Base-by-base conservation (phyloP, 352 stramenopile species). In the Phytophthora podocarpi region DNA sequence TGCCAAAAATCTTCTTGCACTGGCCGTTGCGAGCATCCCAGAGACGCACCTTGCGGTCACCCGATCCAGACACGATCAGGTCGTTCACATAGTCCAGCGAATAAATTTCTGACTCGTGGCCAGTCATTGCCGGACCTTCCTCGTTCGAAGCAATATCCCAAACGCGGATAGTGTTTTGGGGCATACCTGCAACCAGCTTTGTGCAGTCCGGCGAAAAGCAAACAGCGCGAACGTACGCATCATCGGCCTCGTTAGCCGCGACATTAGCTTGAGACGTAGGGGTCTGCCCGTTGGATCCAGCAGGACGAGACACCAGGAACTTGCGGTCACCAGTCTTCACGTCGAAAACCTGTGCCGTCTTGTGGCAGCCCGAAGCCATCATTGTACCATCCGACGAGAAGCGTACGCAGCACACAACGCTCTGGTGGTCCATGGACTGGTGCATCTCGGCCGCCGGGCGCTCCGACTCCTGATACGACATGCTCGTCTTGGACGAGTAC, bases 401-500 rank as follows among this genome's bases (percentile, higher is more conserved):
- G 6, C 86, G 84, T 11, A 95, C 86, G 55, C 86, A 91, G 70
- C 86, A 95, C 13, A 95, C 86, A 4, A 95, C 86, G 65, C 86
- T 95, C 53, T 95, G 86, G 66, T 95, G 86, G 67, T 95, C 84
- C 80, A 95, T 90, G n/a, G 84, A 89, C 57, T 93, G 82, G 45
- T 92, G 82, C 79, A 95, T 90, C 62, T 95, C 86, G 4, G 85
- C 84, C 5, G 75, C 80, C 0, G 86, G 86, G n/a, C 86, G 82
- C 59, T 95, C 86, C 39, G 81, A 87, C 37, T 95, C 86, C 24
- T 85, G 74, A 50, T 87, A 91, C 36, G 78, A 76, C 55, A 85
- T 80, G 45, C 77, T 87, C 2, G 72, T 72, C 59, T 84, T 90
- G 43, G 76, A 84, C 21, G 80, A 88, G 68, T 95, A 95, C 41